These are phyloP conservation scores for Westerdykella sp. DNA, from an alignment of 2,329 filamentous ascomycete species.

Conservation along the genomic window DNA sequence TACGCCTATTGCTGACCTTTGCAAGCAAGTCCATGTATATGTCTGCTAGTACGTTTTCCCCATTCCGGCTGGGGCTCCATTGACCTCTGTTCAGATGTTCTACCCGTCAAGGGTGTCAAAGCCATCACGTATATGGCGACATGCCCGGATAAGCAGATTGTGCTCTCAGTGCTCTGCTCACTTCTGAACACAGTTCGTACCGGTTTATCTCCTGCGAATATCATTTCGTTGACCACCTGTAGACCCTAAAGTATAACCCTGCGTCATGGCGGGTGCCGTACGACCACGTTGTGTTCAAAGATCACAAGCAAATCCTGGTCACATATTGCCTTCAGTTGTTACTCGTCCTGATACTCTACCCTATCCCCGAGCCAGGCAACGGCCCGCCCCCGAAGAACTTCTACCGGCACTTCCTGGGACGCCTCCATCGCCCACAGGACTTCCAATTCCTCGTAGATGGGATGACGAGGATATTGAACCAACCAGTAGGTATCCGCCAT, in stretches of 20 bases:
- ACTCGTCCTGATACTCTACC: slow-evolving; percentile 78
- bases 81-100: slow-evolving; percentile 41
- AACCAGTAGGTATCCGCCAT: slow-evolving; percentile 52
- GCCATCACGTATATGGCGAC: slow-evolving; percentile 85
- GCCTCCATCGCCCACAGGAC: slow-evolving; percentile 86
- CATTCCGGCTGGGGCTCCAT: not conserved
- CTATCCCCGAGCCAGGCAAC: slow-evolving; percentile 69
- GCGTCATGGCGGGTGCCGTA: slow-evolving; percentile 91
- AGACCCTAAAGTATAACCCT: slow-evolving; percentile 94
- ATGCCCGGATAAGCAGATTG: slow-evolving; percentile 82
- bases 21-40: slow-evolving; percentile 92
- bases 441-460: slow-evolving; percentile 97
- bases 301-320: slow-evolving; percentile 82
- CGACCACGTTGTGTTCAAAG: slow-evolving; percentile 85
- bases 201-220: not conserved
- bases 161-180: slow-evolving; percentile 85
- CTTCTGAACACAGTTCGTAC: slow-evolving; percentile 80
- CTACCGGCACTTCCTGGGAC: slow-evolving; percentile 85
- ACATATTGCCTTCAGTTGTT: slow-evolving; percentile 88
- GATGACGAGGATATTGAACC: slow-evolving; percentile 86
- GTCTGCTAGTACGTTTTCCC: slow-evolving; percentile 54
- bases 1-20: slow-evolving; percentile 78
- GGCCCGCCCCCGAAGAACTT: slow-evolving; percentile 72
- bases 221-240: slow-evolving; percentile 12
- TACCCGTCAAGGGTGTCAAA: slow-evolving; percentile 77